A percentile compares a stretch with the other conserved stretches of the same genome.
Conservation (phyloP, 164 flowering plant species). For the Vitis rotundifolia region DNA sequence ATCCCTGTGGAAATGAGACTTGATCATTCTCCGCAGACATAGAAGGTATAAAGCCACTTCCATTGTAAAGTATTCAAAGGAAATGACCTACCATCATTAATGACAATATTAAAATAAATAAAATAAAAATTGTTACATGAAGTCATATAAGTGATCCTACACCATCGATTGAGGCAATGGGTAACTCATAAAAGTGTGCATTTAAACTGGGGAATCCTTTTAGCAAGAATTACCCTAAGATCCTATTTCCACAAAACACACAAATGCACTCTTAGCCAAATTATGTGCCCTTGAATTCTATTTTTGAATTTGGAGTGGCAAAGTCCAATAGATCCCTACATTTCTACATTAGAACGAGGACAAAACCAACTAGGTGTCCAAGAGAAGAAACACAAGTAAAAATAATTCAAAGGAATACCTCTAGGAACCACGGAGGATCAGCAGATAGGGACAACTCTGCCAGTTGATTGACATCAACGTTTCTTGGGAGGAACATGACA, state of each 20-base stretch:
- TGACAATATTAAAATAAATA: neutral
- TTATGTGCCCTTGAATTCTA: neutral
- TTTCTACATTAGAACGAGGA: neutral
- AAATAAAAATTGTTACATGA: neutral
- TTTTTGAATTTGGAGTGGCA: neutral
- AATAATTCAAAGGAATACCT: constrained; percentile 46
- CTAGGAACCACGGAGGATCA: constrained; percentile 74
- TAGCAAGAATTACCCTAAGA: neutral
- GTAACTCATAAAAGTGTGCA: neutral
- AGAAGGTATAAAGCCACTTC: neutral
- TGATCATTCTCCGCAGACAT: neutral
- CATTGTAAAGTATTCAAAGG: neutral
- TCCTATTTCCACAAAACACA: too few relatives aligned
- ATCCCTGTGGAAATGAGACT: neutral
- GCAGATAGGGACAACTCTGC: constrained; percentile 71
- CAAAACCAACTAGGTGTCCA: neutral
- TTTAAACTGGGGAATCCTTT: neutral
- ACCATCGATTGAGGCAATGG: neutral
- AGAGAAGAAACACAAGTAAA: neutral
- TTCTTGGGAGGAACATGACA: constrained; percentile 95
- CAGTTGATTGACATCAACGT: constrained; percentile 78
- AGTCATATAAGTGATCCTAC: neutral
- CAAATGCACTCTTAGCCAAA: too few relatives aligned
- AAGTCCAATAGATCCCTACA: neutral
- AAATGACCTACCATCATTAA: neutral